Percentiles rank a stretch among this genome's conserved stretches.
These are phyloP conservation scores for Coniferiporia sulphurascens DNA, from an alignment of 1,284 basidiomycete genomes.

Conservation along the genomic window DNA sequence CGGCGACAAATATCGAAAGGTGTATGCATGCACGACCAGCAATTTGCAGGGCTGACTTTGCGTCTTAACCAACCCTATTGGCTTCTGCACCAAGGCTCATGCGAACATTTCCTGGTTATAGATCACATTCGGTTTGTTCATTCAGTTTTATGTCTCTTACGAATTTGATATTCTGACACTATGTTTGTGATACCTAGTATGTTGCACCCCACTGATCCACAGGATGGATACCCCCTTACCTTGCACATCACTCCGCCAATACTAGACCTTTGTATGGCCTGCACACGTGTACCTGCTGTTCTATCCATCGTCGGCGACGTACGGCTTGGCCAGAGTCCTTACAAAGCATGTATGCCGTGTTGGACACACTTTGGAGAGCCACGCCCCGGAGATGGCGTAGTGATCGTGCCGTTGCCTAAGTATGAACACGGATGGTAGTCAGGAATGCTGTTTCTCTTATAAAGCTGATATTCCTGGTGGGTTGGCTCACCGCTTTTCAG, in stretches of 20 bases:
- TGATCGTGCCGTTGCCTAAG: slow-evolving; percentile 48
- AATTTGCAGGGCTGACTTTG: slow-evolving; percentile 48
- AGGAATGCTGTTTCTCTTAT: not conserved
- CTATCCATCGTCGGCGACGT: slow-evolving; percentile 63
- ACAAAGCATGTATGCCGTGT: slow-evolving; percentile 63
- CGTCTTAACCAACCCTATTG: slow-evolving; percentile 73
- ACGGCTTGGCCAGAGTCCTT: slow-evolving; percentile 71
- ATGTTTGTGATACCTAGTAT: slow-evolving; percentile 38
- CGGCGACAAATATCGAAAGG: slow-evolving; percentile 33
- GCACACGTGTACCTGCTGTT: slow-evolving; percentile 62
- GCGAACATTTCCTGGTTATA: slow-evolving; percentile 72
- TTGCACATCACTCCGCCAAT: slow-evolving; percentile 57
- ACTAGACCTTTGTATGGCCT: slow-evolving; percentile 60
- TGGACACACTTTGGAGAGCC: slow-evolving; percentile 65
- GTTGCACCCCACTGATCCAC: slow-evolving; percentile 50
- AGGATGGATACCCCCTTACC: slow-evolving; percentile 58
- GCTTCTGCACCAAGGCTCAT: slow-evolving; percentile 73
- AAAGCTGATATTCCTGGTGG: not conserved
- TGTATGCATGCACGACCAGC: slow-evolving; percentile 41
- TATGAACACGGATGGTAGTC: slow-evolving; percentile 34
- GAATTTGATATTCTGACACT: not conserved
- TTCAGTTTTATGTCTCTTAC: not conserved
- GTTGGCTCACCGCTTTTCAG: not conserved
- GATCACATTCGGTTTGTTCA: slow-evolving; percentile 62
- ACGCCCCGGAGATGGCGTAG: slow-evolving; percentile 32